Percentiles rank a stretch among this genome's conserved stretches.
Conservation (phyloP, 495 filamentous ascomycete genomes). For the Apiosordaria backusii region DNA sequence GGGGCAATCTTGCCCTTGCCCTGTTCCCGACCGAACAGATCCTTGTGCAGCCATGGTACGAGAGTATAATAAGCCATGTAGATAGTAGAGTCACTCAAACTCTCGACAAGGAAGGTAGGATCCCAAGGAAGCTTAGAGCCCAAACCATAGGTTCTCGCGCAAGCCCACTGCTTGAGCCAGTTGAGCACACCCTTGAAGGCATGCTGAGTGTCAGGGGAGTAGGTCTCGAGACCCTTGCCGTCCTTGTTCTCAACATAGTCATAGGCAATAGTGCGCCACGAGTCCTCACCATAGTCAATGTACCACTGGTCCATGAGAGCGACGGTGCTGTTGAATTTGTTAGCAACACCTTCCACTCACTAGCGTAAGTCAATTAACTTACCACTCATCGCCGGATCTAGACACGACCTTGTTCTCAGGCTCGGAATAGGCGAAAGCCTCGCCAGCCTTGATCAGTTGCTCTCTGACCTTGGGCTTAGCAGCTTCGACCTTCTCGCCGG, state of each 20-base stretch:
- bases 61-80: slow-evolving; percentile 99
- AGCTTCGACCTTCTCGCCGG: slow-evolving; percentile 76
- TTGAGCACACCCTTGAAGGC: slow-evolving; percentile 76
- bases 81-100: slow-evolving; percentile 82
- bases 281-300: slow-evolving; percentile 86
- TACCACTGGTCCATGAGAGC: slow-evolving; percentile 97
- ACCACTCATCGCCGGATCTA: slow-evolving; percentile 75
- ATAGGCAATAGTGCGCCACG: slow-evolving; percentile 68
- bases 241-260: slow-evolving; percentile 63
- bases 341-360: too few relatives aligned
- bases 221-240: slow-evolving; percentile 69
- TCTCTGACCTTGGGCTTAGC: slow-evolving; percentile 84
- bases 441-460: slow-evolving; percentile 69
- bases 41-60: slow-evolving; percentile 76
- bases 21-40: slow-evolving; percentile 68
- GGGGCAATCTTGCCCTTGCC: slow-evolving; percentile 64
- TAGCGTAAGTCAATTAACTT: too few relatives aligned
- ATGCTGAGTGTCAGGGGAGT: slow-evolving; percentile 72
- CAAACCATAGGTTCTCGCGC: slow-evolving; percentile 84
- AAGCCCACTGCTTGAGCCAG: slow-evolving; percentile 96
- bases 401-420: slow-evolving; percentile 85
- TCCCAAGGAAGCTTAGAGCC: slow-evolving; percentile 98
- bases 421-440: slow-evolving; percentile 90
- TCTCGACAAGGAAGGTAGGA: slow-evolving; percentile 84
- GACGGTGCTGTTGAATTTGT: too few relatives aligned